Percentiles rank a stretch among this genome's conserved stretches.
Conservation (phyloP, 495 filamentous ascomycete genomes). For the Trichocladium antarcticum region DNA sequence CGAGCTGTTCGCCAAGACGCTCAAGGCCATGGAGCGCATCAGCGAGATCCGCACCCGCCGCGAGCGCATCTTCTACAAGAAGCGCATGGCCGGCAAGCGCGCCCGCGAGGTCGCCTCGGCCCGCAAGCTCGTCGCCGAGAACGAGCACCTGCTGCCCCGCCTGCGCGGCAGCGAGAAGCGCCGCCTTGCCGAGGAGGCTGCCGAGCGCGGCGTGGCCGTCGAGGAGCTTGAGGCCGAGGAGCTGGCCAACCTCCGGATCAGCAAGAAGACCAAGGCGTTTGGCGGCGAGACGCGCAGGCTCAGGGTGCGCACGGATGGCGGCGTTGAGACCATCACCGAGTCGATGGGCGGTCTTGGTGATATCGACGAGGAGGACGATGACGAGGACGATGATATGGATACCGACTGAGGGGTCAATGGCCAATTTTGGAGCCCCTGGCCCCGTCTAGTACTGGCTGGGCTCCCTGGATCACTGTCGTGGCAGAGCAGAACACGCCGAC, state of each 20-base stretch:
- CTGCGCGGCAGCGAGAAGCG: conserved; percentile 47
- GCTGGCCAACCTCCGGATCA: conserved; percentile 19
- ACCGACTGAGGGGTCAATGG: conserved; percentile 44
- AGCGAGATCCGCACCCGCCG: conserved; percentile 71
- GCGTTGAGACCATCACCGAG: conserved; percentile 45
- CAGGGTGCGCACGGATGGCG: conserved; percentile 53
- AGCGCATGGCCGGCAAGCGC: conserved; percentile 80
- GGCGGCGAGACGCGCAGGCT: conserved; percentile 53
- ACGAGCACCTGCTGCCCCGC: conserved; percentile 73
- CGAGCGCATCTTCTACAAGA: conserved; percentile 85
- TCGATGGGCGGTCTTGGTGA: conserved; percentile 13
- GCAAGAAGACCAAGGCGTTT: conserved; percentile 39
- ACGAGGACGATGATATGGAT: conserved; percentile 49
- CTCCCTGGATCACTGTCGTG: too few species aligned
- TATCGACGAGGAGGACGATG: conserved; percentile 29
- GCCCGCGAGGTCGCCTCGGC: conserved; percentile 65
- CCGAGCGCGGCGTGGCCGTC: conserved; percentile 39
- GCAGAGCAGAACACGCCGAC: too few species aligned
- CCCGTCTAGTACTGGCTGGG: neutral
- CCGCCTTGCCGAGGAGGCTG: conserved; percentile 39
- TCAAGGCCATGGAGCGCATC: conserved; percentile 86
- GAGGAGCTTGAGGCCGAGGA: conserved; percentile 44
- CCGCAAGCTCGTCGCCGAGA: conserved; percentile 78
- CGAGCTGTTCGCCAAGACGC: conserved; percentile 71
- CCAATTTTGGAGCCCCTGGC: neutral